Conservation (phyloP, 1,284 basidiomycete species). For the Ganoderma multipileum region DNA sequence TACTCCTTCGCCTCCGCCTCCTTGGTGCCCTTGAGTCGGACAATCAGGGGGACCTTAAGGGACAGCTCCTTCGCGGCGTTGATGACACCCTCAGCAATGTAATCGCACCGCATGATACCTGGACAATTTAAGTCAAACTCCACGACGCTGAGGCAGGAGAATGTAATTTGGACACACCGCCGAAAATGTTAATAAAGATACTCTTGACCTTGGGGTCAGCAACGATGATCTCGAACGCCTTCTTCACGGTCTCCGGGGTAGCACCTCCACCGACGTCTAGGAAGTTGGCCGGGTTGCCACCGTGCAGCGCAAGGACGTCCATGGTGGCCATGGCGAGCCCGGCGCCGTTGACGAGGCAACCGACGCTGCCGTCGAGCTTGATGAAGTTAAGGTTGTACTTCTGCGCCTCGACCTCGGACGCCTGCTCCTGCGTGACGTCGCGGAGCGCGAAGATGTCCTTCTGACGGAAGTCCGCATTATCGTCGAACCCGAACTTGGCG, state of each 20-base stretch:
- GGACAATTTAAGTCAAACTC: slow-evolving; percentile 18
- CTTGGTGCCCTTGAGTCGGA: slow-evolving; percentile 96
- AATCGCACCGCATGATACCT: slow-evolving; percentile 99
- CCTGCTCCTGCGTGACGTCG: slow-evolving; percentile 95
- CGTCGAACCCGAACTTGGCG: slow-evolving; percentile 99
- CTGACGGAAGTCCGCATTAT: slow-evolving; percentile 99
- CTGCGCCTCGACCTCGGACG: slow-evolving; percentile 96
- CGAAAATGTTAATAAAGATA: slow-evolving; percentile 99
- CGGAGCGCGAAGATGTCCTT: slow-evolving; percentile 89
- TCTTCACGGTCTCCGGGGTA: slow-evolving; percentile 98
- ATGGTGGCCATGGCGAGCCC: slow-evolving; percentile 99
- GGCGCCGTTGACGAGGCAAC: slow-evolving; percentile 98
- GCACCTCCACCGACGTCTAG: slow-evolving; percentile 98
- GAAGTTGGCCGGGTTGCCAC: slow-evolving; percentile 98
- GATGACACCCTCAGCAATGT: slow-evolving; percentile 97
- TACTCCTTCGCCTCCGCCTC: slow-evolving; percentile 95
- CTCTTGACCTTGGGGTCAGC: slow-evolving; percentile 93
- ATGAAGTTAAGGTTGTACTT: slow-evolving; percentile 98
- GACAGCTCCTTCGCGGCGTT: slow-evolving; percentile 94
- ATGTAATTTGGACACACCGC: slow-evolving; percentile 50
- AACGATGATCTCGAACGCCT: slow-evolving; percentile 96
- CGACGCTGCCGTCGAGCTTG: slow-evolving; percentile 98
- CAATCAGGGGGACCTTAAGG: slow-evolving; percentile 88
- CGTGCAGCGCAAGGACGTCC: slow-evolving; percentile 96
- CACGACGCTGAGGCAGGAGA: not conserved